Evolutionary conservation across 2,329 filamentous ascomycete genomes (phyloP).

Genomic region (Colletotrichum coccodes): DNA sequence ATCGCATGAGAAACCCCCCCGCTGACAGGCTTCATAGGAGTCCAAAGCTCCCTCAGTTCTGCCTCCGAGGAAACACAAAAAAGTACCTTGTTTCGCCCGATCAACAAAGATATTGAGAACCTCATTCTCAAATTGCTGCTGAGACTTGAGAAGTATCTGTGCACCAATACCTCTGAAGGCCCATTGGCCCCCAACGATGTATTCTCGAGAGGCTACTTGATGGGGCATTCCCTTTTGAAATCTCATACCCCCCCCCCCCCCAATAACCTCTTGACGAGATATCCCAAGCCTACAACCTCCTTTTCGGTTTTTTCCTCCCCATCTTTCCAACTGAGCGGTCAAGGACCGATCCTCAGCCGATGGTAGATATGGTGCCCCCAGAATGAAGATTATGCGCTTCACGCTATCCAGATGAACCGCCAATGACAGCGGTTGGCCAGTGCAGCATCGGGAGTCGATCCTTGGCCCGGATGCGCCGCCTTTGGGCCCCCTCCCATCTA

Average conservation of each 20-base stretch:
- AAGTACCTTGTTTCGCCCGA: not conserved
- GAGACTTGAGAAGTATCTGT: not conserved
- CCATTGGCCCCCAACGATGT: not conserved
- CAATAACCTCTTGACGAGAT: not conserved
- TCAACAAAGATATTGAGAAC: not conserved
- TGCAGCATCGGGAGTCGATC: conserved; percentile 27
- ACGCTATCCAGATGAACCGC: not conserved
- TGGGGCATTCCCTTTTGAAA: not conserved
- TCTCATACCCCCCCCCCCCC: not conserved
- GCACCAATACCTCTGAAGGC: not conserved
- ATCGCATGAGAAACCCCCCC: not conserved
- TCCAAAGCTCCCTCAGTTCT: not conserved
- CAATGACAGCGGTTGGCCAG: conserved; percentile 9
- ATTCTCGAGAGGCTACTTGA: not conserved
- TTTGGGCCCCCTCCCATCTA: not conserved
- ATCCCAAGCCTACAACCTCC: not conserved
- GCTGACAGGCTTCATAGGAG: not conserved
- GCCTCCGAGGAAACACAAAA: too few relatives aligned
- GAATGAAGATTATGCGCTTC: conserved; percentile 13
- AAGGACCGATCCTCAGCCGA: not conserved
- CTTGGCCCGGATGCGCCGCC: conserved; percentile 23
- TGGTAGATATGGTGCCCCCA: not conserved
- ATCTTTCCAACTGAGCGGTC: not conserved
- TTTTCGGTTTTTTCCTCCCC: not conserved
- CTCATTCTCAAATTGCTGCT: not conserved